A percentile compares a stretch with the other conserved stretches of the same genome.
phyloP scores from a whole-genome alignment of 768 basidiomycete species.

The Asterophora parasitica region DNA sequence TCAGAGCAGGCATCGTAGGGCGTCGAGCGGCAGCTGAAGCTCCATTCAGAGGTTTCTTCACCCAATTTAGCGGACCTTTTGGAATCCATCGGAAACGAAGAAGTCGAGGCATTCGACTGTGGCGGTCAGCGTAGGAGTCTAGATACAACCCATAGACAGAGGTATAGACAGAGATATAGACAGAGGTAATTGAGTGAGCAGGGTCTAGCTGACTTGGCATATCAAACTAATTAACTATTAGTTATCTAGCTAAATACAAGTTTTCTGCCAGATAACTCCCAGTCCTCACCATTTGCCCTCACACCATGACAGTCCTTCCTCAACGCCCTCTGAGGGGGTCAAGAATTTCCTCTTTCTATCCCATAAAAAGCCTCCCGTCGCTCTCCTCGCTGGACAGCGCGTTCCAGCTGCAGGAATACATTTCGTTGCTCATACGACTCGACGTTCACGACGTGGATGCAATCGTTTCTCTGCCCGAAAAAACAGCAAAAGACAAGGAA shows the following conservation, averaged over 20 bases:
- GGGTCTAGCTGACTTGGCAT: too few species aligned
- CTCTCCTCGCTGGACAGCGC: conserved; percentile 80
- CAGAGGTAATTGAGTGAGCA: too few species aligned
- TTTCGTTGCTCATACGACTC: conserved; percentile 77
- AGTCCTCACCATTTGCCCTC: neutral
- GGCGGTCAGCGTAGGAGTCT: too few species aligned
- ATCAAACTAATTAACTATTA: too few species aligned
- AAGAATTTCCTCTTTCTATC: conserved; percentile 76
- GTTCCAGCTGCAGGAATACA: conserved; percentile 93
- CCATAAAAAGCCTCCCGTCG: conserved; percentile 64
- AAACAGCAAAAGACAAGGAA: conserved; percentile 29
- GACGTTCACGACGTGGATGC: conserved; percentile 86
- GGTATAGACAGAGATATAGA: too few species aligned
- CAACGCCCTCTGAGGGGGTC: conserved; percentile 75
- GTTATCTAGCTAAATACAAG: neutral
- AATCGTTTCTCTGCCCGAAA: conserved; percentile 74
- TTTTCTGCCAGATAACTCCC: neutral
- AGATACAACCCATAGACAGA: too few species aligned
- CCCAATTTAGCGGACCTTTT: too few species aligned
- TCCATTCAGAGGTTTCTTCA: conserved; percentile 25
- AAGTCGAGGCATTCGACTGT: too few species aligned
- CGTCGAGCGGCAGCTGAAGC: conserved; percentile 31
- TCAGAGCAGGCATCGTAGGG: conserved; percentile 17
- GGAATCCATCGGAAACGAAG: too few species aligned
- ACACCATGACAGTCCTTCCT: conserved; percentile 34